These are phyloP conservation scores for Nitzschia putrida DNA, from an alignment of 108 stramenopile species.

Conservation along the genomic window DNA sequence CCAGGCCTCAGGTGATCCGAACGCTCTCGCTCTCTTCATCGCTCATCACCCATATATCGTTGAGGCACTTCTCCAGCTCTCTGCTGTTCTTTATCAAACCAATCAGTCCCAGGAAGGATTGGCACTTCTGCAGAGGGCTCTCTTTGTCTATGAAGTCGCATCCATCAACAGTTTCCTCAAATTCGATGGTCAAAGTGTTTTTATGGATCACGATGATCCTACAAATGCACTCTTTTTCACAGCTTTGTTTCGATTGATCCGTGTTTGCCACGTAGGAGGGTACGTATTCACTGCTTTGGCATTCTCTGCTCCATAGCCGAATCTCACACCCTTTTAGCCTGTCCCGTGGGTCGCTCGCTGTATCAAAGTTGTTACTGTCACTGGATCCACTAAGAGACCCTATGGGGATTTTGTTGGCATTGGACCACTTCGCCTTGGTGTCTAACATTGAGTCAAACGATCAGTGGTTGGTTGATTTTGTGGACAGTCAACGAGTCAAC, in stretches of 20 bases:
- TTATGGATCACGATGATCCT: slow-evolving; percentile 58
- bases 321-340: slow-evolving; percentile 10
- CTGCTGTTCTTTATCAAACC: slow-evolving; percentile 67
- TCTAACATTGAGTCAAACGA: slow-evolving; percentile 35
- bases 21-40: slow-evolving; percentile 74
- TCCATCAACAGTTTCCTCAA: slow-evolving; percentile 45
- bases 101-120: slow-evolving; percentile 64
- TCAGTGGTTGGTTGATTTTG: slow-evolving; percentile 48
- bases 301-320: slow-evolving; percentile 3
- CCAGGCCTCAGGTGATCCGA: slow-evolving; percentile 60
- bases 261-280: slow-evolving; percentile 46
- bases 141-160: slow-evolving; percentile 73
- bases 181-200: slow-evolving; percentile 13
- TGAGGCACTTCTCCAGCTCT: slow-evolving; percentile 67
- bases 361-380: slow-evolving; percentile 62
- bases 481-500: slow-evolving; percentile 41
- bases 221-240: slow-evolving; percentile 60
- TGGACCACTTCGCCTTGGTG: slow-evolving; percentile 73
- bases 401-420: slow-evolving; percentile 59
- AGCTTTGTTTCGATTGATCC: slow-evolving; percentile 66
- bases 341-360: slow-evolving; percentile 52
- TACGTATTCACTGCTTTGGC: slow-evolving; percentile 6
- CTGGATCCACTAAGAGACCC: slow-evolving; percentile 86
- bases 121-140: slow-evolving; percentile 55
- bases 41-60: slow-evolving; percentile 75